Evolutionary conservation across 2,329 filamentous ascomycete genomes (phyloP).

Genomic region (Fusarium redolens): DNA sequence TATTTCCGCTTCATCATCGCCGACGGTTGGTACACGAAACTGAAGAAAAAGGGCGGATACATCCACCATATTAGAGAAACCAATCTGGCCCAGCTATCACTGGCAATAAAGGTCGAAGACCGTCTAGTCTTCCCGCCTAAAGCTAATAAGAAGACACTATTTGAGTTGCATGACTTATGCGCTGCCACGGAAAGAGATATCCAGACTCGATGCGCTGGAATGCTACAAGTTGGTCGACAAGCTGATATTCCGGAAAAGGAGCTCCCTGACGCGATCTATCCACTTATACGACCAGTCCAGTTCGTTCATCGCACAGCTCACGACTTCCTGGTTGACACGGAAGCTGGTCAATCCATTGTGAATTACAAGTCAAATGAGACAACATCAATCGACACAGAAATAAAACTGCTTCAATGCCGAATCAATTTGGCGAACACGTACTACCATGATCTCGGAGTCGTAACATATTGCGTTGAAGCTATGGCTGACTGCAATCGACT

Average conservation of each 20-base stretch:
- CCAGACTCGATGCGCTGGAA: background rate
- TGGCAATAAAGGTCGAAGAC: fast-evolving
- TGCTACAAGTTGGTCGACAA: background rate
- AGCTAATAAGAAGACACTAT: fast-evolving
- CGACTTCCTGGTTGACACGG: background rate
- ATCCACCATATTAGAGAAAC: fast-evolving
- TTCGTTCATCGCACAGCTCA: slow-evolving; percentile 9
- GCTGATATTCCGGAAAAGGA: fast-evolving
- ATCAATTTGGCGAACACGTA: fast-evolving
- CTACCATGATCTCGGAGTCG: fast-evolving
- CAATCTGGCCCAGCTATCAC: background rate
- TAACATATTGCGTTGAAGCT: fast-evolving
- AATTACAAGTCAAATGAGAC: fast-evolving
- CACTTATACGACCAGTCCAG: fast-evolving
- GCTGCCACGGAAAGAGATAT: fast-evolving
- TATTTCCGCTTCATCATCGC: background rate
- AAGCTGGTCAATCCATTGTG: fast-evolving
- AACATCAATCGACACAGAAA: fast-evolving
- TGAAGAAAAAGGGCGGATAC: background rate
- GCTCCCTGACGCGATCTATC: fast-evolving
- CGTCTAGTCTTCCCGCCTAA: fast-evolving
- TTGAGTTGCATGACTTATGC: fast-evolving
- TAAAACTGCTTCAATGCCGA: fast-evolving
- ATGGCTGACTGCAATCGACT: fast-evolving
- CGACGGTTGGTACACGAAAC: fast-evolving